These are phyloP conservation scores for Maudiozyma barnettii DNA, from an alignment of 805 yeast genomes.

Conservation along the genomic window DNA sequence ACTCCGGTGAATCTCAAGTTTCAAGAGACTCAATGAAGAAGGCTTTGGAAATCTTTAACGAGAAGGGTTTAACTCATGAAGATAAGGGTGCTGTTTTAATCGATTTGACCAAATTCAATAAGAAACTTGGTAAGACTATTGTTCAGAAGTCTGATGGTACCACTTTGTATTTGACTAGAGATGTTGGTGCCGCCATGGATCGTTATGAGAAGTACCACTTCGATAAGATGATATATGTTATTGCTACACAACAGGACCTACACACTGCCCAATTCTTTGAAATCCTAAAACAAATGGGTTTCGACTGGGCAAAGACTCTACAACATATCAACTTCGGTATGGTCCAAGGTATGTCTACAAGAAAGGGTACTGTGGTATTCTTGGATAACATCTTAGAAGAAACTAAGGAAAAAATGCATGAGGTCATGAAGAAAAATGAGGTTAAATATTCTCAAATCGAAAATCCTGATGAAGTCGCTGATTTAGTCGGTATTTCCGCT, in stretches of 20 bases:
- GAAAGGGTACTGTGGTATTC: slow-evolving; percentile 98
- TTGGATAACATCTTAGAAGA: slow-evolving; percentile 88
- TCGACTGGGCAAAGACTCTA: slow-evolving; percentile 73
- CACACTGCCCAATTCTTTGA: slow-evolving; percentile 91
- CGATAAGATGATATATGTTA: slow-evolving; percentile 93
- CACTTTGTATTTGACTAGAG: slow-evolving; percentile 87
- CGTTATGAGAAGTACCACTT: slow-evolving; percentile 78
- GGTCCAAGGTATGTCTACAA: slow-evolving; percentile 97
- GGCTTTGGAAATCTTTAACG: slow-evolving; percentile 53
- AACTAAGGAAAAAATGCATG: slow-evolving; percentile 89
- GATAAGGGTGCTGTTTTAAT: slow-evolving; percentile 88
- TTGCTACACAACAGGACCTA: slow-evolving; percentile 93
- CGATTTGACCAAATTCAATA: slow-evolving; percentile 75
- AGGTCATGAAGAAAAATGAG: slow-evolving; percentile 88
- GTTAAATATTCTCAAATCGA: slow-evolving; percentile 86
- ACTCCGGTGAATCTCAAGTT: slow-evolving; percentile 95
- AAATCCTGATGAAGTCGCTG: slow-evolving; percentile 91
- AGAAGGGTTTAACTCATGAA: slow-evolving; percentile 63
- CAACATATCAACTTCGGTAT: slow-evolving; percentile 90
- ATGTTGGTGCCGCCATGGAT: slow-evolving; percentile 90
- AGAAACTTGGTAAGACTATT: slow-evolving; percentile 86
- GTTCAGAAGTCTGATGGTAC: slow-evolving; percentile 95
- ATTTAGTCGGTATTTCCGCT: slow-evolving; percentile 90
- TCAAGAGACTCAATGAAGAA: slow-evolving; percentile 58
- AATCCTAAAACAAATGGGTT: slow-evolving; percentile 82